Evolutionary conservation across 306 rosid genomes (phyloP).

Genomic region (Nissolia schottii): DNA sequence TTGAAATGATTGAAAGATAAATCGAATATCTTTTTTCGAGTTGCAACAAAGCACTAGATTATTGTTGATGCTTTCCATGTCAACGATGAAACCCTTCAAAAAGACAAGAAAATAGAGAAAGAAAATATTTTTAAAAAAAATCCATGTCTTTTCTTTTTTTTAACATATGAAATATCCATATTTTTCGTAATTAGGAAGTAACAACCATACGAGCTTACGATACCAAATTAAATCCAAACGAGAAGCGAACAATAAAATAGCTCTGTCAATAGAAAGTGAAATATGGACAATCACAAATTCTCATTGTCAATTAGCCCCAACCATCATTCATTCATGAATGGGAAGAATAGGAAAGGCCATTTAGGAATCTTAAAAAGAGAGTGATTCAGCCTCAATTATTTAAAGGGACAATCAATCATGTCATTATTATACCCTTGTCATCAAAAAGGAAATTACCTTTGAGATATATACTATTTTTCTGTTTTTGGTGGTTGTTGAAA

Average conservation of each 20-base stretch:
- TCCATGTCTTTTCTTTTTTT: background rate
- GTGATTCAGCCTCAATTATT: background rate
- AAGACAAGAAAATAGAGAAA: background rate
- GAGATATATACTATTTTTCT: background rate
- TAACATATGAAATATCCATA: background rate
- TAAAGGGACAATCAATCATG: background rate
- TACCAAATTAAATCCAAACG: background rate
- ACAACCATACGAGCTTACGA: background rate
- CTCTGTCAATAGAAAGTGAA: background rate
- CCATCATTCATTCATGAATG: background rate
- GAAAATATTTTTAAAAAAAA: background rate
- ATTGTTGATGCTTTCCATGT: background rate
- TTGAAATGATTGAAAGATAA: background rate
- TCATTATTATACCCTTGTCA: background rate
- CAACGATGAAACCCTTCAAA: background rate
- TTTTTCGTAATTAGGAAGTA: background rate
- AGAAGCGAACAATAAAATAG: background rate
- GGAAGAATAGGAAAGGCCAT: background rate
- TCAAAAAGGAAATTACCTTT: slow-evolving; percentile 17
- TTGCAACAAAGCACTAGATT: background rate
- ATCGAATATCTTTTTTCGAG: background rate
- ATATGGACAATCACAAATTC: background rate
- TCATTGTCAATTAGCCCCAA: background rate
- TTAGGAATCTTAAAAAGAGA: background rate
- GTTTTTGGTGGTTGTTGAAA: background rate